Conservation (phyloP, 2,329 filamentous ascomycete species). For the Albifimbria verrucaria region DNA sequence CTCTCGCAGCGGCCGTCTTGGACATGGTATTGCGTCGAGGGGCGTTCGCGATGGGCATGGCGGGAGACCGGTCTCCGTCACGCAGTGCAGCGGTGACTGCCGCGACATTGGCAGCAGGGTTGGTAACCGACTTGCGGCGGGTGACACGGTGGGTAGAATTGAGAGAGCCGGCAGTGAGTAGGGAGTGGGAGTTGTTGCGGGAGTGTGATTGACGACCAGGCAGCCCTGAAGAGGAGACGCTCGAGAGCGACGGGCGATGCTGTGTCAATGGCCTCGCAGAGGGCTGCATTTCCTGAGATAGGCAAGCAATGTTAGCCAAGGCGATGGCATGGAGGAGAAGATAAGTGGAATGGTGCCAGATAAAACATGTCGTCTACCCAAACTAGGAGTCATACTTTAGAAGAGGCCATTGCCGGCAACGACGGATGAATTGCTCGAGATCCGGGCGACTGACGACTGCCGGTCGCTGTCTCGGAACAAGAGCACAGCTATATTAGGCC, state of each 20-base stretch:
- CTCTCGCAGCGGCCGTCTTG: constrained; percentile 54
- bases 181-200: constrained; percentile 77
- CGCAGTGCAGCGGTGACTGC: constrained; percentile 71
- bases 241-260: constrained; percentile 57
- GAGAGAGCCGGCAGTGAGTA: constrained; percentile 66
- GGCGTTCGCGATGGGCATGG: constrained; percentile 55
- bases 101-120: constrained; percentile 67
- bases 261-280: constrained; percentile 65
- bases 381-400: constrained; percentile 50
- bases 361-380: not conserved
- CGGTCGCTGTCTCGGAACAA: constrained; percentile 25
- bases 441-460: constrained; percentile 28
- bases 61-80: constrained; percentile 57
- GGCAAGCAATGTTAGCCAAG: constrained; percentile 28
- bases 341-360: not conserved
- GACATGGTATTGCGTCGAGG: constrained; percentile 67
- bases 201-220: constrained; percentile 60
- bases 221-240: constrained; percentile 56
- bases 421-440: constrained; percentile 26
- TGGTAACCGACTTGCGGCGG: constrained; percentile 90
- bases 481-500: constrained; percentile 15
- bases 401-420: constrained; percentile 56
- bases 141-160: constrained; percentile 83
- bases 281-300: constrained; percentile 58
- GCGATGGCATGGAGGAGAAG: not conserved